phyloP scores from a whole-genome alignment of 129 eudicot genomes.

The Rutidosis leptorrhynchoides region DNA sequence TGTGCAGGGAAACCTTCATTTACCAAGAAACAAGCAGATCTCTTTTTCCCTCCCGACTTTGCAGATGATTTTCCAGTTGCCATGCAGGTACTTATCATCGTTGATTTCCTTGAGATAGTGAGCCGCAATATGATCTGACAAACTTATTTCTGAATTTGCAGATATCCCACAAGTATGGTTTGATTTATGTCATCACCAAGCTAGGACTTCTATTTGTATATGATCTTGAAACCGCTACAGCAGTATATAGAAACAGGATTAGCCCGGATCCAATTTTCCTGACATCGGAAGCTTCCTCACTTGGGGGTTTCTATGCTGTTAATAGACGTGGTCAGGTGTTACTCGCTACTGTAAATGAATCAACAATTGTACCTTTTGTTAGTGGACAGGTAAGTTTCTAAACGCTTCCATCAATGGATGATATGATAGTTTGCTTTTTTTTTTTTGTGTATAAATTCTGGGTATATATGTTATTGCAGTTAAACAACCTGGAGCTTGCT shows the following conservation, averaged over 20 bases:
- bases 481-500: constrained; percentile 98
- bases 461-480: constrained; percentile 48
- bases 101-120: constrained; percentile 9
- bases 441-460: not conserved
- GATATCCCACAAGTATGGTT: constrained; percentile 91
- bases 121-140: constrained; percentile 12
- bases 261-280: constrained; percentile 98
- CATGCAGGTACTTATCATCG: constrained; percentile 69
- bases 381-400: constrained; percentile 84
- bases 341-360: constrained; percentile 95
- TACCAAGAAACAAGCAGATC: constrained; percentile 96
- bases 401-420: constrained; percentile 13
- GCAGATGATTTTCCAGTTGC: constrained; percentile 96
- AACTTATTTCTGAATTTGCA: constrained; percentile 33
- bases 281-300: constrained; percentile 93
- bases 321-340: constrained; percentile 96
- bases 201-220: constrained; percentile 93
- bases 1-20: constrained; percentile 83
- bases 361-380: constrained; percentile 91
- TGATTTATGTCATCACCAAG: constrained; percentile 93
- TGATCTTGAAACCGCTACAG: constrained; percentile 96
- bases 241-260: constrained; percentile 93
- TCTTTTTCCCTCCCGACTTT: constrained; percentile 98
- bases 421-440: not conserved
- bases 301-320: constrained; percentile 96